Evolutionary conservation across 768 basidiomycete species (phyloP).

Genomic region (Clitopilus hobsonii): DNA sequence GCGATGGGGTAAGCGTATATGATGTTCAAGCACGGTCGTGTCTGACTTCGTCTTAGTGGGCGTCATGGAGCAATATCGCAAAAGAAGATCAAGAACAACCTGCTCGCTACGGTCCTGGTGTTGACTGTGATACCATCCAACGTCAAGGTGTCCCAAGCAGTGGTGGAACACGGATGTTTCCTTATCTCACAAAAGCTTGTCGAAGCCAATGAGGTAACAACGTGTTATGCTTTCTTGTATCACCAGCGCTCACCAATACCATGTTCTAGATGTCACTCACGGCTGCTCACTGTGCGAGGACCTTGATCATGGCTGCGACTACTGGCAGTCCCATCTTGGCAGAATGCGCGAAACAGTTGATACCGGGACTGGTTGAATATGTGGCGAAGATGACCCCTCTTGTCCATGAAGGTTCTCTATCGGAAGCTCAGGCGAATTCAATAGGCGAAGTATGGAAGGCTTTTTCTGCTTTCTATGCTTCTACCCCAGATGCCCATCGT

Average conservation of each 20-base stretch:
- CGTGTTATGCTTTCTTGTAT: not conserved
- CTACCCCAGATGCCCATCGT: slow-evolving; percentile 60
- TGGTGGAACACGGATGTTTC: slow-evolving; percentile 83
- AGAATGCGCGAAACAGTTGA: slow-evolving; percentile 63
- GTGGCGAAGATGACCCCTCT: slow-evolving; percentile 63
- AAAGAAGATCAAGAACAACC: slow-evolving; percentile 87
- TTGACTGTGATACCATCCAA: slow-evolving; percentile 71
- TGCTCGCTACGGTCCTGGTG: slow-evolving; percentile 81
- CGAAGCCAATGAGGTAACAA: slow-evolving; percentile 61
- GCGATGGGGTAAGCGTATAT: slow-evolving; percentile 71
- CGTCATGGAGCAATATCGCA: slow-evolving; percentile 71
- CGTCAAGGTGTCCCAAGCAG: slow-evolving; percentile 63
- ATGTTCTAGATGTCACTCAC: slow-evolving; percentile 64
- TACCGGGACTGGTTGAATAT: slow-evolving; percentile 82
- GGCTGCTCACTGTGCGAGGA: slow-evolving; percentile 87
- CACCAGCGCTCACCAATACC: not conserved
- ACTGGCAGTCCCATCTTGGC: slow-evolving; percentile 63
- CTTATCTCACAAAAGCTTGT: slow-evolving; percentile 77
- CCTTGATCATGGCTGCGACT: slow-evolving; percentile 68
- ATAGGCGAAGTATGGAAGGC: slow-evolving; percentile 82
- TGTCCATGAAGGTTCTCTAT: slow-evolving; percentile 51
- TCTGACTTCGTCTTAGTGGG: slow-evolving; percentile 45
- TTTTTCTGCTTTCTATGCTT: slow-evolving; percentile 58
- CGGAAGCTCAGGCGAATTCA: slow-evolving; percentile 55
- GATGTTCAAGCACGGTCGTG: not conserved